A percentile compares a stretch with the other conserved stretches of the same genome.
Conservation (phyloP, 176 grass and related monocot species). For the Hyparrhenia diplandra region DNA sequence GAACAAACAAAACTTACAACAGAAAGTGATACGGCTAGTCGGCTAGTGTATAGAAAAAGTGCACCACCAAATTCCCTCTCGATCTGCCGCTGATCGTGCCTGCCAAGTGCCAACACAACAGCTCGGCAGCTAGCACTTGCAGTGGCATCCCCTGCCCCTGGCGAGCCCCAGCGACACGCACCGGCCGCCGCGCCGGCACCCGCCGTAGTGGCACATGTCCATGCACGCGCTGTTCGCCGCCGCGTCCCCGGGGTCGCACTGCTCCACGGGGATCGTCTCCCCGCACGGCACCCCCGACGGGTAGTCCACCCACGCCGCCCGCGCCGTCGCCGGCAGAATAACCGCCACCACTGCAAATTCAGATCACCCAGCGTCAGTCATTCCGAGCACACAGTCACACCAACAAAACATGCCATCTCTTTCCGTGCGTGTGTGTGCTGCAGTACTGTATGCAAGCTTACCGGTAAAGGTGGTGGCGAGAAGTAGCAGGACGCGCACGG, state of each 20-base stretch:
- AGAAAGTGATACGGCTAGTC: neutral
- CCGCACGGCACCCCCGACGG: constrained; percentile 54
- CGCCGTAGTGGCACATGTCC: constrained; percentile 78
- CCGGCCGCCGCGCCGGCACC: constrained; percentile 46
- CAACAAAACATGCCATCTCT: too few relatives aligned
- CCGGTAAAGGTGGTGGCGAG: constrained; percentile 17
- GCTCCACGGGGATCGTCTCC: constrained; percentile 42
- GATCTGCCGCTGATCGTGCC: neutral
- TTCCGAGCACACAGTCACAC: too few relatives aligned
- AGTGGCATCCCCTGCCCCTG: constrained; percentile 30
- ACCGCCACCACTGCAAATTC: neutral
- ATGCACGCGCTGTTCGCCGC: constrained; percentile 58
- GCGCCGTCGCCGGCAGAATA: constrained; percentile 4
- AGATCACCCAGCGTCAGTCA: neutral
- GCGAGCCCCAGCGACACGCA: constrained; percentile 39
- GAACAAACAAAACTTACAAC: neutral
- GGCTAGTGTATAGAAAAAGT: neutral
- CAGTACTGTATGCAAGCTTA: too few relatives aligned
- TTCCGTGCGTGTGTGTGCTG: too few relatives aligned
- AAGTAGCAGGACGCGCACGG: neutral
- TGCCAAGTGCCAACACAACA: neutral
- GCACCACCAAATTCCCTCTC: neutral
- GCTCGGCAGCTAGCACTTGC: too few relatives aligned
- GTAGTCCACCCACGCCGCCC: constrained; percentile 64
- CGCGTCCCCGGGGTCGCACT: constrained; percentile 53